Conservation (phyloP, 2,329 filamentous ascomycete genomes). For the Penicillium vulpinum region DNA sequence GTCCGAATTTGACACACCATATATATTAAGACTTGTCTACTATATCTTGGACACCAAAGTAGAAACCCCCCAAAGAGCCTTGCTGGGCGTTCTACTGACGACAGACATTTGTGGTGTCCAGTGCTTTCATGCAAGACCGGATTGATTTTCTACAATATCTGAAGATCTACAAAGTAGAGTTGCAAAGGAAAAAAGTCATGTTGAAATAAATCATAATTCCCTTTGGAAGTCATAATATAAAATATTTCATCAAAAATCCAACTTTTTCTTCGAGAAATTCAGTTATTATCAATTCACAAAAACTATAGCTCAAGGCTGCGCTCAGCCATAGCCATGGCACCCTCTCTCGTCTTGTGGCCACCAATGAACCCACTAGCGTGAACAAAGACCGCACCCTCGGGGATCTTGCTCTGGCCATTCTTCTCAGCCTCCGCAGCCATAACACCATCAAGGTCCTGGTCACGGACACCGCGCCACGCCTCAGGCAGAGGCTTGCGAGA, state of each 20-base stretch:
- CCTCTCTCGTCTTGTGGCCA: conserved; percentile 88
- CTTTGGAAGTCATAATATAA: conserved; percentile 1
- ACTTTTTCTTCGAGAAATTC: conserved; percentile 2
- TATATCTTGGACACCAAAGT: background rate
- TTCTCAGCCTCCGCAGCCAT: conserved; percentile 43
- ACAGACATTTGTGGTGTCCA: background rate
- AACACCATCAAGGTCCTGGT: conserved; percentile 73
- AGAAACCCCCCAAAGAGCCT: background rate
- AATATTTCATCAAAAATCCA: conserved; percentile 1
- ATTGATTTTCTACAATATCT: background rate
- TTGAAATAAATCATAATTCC: background rate
- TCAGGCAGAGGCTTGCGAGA: conserved; percentile 90
- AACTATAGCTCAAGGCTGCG: conserved; percentile 36
- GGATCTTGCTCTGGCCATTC: conserved; percentile 39
- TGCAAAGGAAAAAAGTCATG: background rate
- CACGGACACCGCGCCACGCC: conserved; percentile 86
- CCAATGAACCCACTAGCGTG: conserved; percentile 96
- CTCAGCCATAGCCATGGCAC: conserved; percentile 77
- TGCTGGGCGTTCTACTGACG: background rate
- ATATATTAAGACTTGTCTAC: background rate
- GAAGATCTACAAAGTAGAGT: background rate
- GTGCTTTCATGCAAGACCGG: background rate
- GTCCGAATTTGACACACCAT: background rate
- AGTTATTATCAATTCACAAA: background rate
- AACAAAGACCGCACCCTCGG: conserved; percentile 75